Evolutionary conservation across 192 early-diverging fungal genomes (phyloP).

Genomic region (Glomus cerebriforme): DNA sequence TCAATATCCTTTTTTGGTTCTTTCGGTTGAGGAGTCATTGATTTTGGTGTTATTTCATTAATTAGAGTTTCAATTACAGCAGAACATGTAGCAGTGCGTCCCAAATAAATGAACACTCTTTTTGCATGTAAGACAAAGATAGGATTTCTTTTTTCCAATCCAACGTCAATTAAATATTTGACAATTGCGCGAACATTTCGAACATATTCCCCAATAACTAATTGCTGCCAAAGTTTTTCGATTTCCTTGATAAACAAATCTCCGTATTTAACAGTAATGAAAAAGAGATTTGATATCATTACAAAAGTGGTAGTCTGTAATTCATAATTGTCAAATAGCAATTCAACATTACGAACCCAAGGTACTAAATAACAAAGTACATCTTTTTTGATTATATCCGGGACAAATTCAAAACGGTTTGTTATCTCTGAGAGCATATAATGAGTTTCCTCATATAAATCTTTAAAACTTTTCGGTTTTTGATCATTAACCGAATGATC

Average conservation of each 20-base stretch:
- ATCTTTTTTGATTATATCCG: constrained; percentile 61
- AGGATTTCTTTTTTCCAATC: constrained; percentile 76
- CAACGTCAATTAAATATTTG: constrained; percentile 71
- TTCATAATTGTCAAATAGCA: constrained; percentile 50
- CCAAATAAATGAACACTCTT: constrained; percentile 75
- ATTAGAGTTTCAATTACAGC: constrained; percentile 65
- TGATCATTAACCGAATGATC: neutral
- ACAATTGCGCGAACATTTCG: constrained; percentile 65
- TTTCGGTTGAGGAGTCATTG: constrained; percentile 62
- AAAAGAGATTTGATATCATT: constrained; percentile 77
- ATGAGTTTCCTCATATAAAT: constrained; percentile 63
- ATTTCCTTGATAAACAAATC: constrained; percentile 77
- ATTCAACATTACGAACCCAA: constrained; percentile 79
- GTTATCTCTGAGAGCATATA: constrained; percentile 78
- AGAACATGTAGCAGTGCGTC: constrained; percentile 60
- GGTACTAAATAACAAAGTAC: constrained; percentile 76
- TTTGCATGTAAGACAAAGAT: constrained; percentile 77
- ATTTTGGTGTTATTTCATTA: constrained; percentile 66
- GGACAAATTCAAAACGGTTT: constrained; percentile 65
- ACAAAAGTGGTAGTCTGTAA: constrained; percentile 53
- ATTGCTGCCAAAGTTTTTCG: constrained; percentile 74
- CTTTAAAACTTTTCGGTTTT: neutral
- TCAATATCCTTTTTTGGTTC: constrained; percentile 39
- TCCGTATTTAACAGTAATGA: constrained; percentile 79
- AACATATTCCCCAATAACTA: constrained; percentile 61